Base-by-base conservation (phyloP, 371 early-diverging fungal species). In the Mucor piriformis region DNA sequence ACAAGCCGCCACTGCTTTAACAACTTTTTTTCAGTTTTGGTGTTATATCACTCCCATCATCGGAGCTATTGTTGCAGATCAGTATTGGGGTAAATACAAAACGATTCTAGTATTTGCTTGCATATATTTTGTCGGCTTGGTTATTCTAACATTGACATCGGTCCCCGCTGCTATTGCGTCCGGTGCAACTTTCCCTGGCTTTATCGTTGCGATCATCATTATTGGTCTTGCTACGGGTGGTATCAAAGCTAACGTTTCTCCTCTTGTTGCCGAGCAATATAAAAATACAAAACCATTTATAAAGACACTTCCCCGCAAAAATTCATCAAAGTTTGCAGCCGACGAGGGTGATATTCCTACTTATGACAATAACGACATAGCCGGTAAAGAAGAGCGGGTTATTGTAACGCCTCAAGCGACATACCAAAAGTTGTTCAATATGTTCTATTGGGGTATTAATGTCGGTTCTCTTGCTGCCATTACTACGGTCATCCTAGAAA, bases 31-130 rank as follows among this genome's bases (percentile, higher is more conserved):
- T 71, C 75, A 79, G 52, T 92, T 92, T 72, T 83, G 90, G 74
- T 87, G 88, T 33, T 95, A 92, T 70, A 66, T 89, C 29, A 92
- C 90, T 13, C 81, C 93, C 18, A 81, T 94, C 44, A 56, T 94
- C n/a, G 92, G 93, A 53, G 94, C 92, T 44, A 69, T 91, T 25
- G 63, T 94, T 38, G 88, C 94, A 16, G 96, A 94, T 81, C 84
- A 85, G 66, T 86, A 86, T 63, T 75, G 91, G 52, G 96, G 96
- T 53, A 91, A 91, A 78, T 93, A 84, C 78, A 84, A 82, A 68
- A 90, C 94, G 16, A 93, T 94, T 24, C 50, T 91, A 7, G 34
- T 85, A 23, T 91, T 93, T 48, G 70, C 84, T 23, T 37, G 72
- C 48, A 57, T 88, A 23, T 95, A 95, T 63, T 63, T 87, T 6